Conservation (phyloP, 345 rosid species). For the Heritiera fomes region DNA sequence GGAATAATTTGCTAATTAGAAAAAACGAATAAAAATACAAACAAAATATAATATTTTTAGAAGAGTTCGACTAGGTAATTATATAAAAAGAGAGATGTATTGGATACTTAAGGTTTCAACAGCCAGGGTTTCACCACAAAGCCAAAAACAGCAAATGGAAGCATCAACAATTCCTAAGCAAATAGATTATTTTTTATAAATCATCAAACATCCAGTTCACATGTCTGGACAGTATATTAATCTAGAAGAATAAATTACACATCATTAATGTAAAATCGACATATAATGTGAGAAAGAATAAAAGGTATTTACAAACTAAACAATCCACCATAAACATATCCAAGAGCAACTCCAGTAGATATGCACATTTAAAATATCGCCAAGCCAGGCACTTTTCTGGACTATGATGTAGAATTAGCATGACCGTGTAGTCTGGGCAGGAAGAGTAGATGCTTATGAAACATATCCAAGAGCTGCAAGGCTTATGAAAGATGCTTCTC, state of each 20-base stretch:
- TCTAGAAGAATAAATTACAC: background rate
- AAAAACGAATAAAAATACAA: too few relatives aligned
- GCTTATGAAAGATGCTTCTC: conserved; percentile 96
- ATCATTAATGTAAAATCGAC: background rate
- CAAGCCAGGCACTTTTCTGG: conserved; percentile 89
- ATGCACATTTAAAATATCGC: conserved; percentile 94
- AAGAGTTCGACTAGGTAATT: too few relatives aligned
- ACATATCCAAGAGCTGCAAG: conserved; percentile 64
- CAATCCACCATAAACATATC: conserved; percentile 88
- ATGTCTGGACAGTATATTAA: too few relatives aligned
- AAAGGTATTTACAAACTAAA: conserved; percentile 42
- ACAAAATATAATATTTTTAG: too few relatives aligned
- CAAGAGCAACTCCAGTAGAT: conserved; percentile 84
- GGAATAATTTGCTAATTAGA: too few relatives aligned
- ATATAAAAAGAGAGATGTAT: too few relatives aligned
- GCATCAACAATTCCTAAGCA: too few relatives aligned
- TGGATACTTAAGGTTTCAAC: too few relatives aligned
- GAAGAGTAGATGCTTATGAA: conserved; percentile 43
- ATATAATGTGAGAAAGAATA: background rate
- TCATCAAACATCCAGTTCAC: too few relatives aligned
- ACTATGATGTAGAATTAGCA: conserved; percentile 14
- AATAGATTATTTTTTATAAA: too few relatives aligned
- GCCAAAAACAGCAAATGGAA: too few relatives aligned
- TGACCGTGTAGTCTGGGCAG: background rate
- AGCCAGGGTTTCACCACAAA: too few relatives aligned